Evolutionary conservation across 2,329 filamentous ascomycete species (phyloP).

Genomic region (Venturia effusa): DNA sequence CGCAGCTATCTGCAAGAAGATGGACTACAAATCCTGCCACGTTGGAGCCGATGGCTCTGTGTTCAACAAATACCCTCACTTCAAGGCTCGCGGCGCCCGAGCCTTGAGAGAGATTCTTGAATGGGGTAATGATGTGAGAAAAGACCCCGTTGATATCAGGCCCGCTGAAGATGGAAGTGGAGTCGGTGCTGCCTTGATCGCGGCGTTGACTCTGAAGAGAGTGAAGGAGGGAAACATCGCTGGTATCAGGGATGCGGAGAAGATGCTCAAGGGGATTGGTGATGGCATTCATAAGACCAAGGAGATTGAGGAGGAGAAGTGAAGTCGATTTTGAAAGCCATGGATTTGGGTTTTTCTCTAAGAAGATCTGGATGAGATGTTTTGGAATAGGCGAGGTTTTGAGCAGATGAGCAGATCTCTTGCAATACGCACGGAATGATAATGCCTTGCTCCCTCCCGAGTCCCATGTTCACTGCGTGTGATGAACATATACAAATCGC

Average conservation of each 20-base stretch:
- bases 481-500: too few species aligned
- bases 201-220: conserved; percentile 55
- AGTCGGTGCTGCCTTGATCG: conserved; percentile 94
- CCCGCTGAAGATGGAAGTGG: conserved; percentile 92
- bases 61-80: conserved; percentile 98
- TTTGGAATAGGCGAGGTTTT: too few species aligned
- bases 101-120: conserved; percentile 92
- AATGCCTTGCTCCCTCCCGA: too few species aligned
- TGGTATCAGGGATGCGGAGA: conserved; percentile 44
- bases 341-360: not conserved
- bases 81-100: conserved; percentile 82
- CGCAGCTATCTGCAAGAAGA: conserved; percentile 94
- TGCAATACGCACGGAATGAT: too few species aligned
- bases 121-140: conserved; percentile 68
- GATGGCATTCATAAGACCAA: not conserved
- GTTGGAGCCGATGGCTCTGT: conserved; percentile 95
- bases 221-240: conserved; percentile 47
- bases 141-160: conserved; percentile 75
- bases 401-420: too few species aligned
- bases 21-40: conserved; percentile 76
- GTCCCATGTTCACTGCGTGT: too few species aligned
- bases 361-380: not conserved
- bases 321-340: not conserved
- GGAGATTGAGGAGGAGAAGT: conserved; percentile 1
- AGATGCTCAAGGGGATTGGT: conserved; percentile 23